Conservation (phyloP, 2,329 filamentous ascomycete genomes). For the Capronia epimyces region DNA sequence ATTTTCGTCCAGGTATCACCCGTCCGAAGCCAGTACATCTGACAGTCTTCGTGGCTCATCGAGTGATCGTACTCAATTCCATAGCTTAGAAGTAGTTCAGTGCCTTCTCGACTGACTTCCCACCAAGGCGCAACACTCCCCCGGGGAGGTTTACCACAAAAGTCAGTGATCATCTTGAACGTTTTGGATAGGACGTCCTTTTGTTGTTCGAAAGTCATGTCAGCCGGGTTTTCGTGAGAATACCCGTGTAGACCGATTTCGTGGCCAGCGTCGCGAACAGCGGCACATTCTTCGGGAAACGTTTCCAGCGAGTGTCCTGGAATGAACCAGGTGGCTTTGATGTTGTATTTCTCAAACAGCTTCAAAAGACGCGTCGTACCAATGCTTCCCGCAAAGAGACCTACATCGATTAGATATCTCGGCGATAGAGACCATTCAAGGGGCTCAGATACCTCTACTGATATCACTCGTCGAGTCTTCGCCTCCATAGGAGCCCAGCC, state of each 20-base stretch:
- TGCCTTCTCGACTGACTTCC: slow-evolving; percentile 65
- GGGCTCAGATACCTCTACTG: slow-evolving; percentile 51
- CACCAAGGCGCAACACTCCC: slow-evolving; percentile 74
- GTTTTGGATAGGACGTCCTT: slow-evolving; percentile 73
- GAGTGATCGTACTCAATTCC: slow-evolving; percentile 44
- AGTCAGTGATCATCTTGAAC: slow-evolving; percentile 62
- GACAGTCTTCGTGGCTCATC: slow-evolving; percentile 43
- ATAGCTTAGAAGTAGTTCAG: slow-evolving; percentile 41
- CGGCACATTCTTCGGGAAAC: slow-evolving; percentile 60
- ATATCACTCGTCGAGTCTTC: slow-evolving; percentile 69
- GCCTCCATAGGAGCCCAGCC: slow-evolving; percentile 69
- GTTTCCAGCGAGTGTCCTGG: slow-evolving; percentile 60
- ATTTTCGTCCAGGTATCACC: slow-evolving; percentile 44
- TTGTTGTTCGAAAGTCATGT: slow-evolving; percentile 71
- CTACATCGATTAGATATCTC: slow-evolving; percentile 23
- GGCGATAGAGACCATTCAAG: background rate
- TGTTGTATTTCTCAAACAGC: slow-evolving; percentile 47
- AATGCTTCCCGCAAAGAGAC: slow-evolving; percentile 63
- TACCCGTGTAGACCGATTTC: slow-evolving; percentile 63
- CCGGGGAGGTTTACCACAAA: slow-evolving; percentile 63
- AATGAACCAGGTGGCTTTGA: slow-evolving; percentile 57
- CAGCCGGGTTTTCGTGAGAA: slow-evolving; percentile 65
- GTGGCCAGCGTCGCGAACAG: slow-evolving; percentile 59
- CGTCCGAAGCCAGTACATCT: slow-evolving; percentile 42
- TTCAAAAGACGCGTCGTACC: slow-evolving; percentile 63